Evolutionary conservation across 164 flowering plant genomes (phyloP).

Genomic region (Hamamelis virginiana): DNA sequence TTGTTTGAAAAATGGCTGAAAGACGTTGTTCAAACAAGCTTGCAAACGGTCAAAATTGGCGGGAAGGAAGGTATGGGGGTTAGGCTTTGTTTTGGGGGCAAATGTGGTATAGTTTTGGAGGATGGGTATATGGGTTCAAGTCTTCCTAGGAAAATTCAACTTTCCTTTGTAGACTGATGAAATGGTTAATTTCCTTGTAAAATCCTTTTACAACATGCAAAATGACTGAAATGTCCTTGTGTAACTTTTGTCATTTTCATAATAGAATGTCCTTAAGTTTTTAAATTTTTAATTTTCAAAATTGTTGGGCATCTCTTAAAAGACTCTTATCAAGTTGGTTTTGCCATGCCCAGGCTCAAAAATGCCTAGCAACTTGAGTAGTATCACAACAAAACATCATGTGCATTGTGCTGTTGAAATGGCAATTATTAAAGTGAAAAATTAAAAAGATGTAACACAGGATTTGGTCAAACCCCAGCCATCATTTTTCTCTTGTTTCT

Average conservation of each 20-base stretch:
- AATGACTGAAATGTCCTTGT: conserved; percentile 22
- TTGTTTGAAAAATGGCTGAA: conserved; percentile 72
- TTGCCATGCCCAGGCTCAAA: too few relatives aligned
- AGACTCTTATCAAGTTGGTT: too few relatives aligned
- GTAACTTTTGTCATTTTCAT: conserved; percentile 29
- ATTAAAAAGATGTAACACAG: too few relatives aligned
- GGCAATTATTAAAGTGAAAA: too few relatives aligned
- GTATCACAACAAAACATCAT: too few relatives aligned
- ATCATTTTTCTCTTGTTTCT: too few relatives aligned
- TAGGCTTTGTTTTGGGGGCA: conserved; percentile 54
- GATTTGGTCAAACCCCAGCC: too few relatives aligned
- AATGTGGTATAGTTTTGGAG: conserved; percentile 26
- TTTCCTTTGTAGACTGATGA: conserved; percentile 31
- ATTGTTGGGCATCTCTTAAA: too few relatives aligned
- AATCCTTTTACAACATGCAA: conserved; percentile 11
- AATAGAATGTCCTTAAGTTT: conserved; percentile 15
- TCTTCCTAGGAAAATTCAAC: conserved; percentile 64
- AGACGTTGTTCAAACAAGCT: conserved; percentile 66
- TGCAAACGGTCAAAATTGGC: conserved; percentile 40
- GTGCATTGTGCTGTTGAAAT: too few relatives aligned
- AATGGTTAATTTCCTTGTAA: conserved; percentile 8
- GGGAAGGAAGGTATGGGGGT: conserved; percentile 39
- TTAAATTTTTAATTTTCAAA: too few relatives aligned
- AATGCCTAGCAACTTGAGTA: too few relatives aligned
- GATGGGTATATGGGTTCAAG: conserved; percentile 63